Evolutionary conservation across 768 basidiomycete species (phyloP), one percentile per base, ranked within the genome.

Genomic region (Auricularia auricula-judae): DNA sequence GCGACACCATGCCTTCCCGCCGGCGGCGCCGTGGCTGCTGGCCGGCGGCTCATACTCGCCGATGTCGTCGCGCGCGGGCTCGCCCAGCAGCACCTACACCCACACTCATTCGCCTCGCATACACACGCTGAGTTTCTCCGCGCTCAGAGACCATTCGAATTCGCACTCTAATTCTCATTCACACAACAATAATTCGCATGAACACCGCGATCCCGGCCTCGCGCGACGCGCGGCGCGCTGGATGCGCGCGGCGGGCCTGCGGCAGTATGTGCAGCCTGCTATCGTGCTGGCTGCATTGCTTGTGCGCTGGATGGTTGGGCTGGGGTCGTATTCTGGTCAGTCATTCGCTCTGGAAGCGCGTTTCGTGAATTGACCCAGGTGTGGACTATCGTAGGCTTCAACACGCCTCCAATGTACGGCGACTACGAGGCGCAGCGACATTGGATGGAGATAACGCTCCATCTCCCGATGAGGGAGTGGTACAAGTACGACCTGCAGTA

Each of bases 381-480:
- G 4, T 18, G 59, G n/a, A 36, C 39, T 42, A 64, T 29, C 67
- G 36, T 66, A 91, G 92, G 93, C 4, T 73, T 82, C 67, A 78
- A 72, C 36, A 83, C 84, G 2, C 89, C 93, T 0, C 92, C 91
- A 0, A 87, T 93, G 86, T 91, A 82, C 67, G 93, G 93, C 3
- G 93, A 96, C 75, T 96, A 91, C 69, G 93, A 96, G 73, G 93
- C 93, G 0, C 93, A 95, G 71, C 79, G 93, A 63, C 93, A 95
- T 74, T 96, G 93, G 93, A 91, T 96, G 90, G 93, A 95, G 69
- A 72, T 96, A 44, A 92, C 91, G 2, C 74, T 86, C 33, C 88
- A 94, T 71, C 77, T 93, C 0, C 90, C 93, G 0, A 70, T 84
- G 21, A 76, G 76, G 14, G 76, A 87, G 66, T 98, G 95, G 95